Conservation (phyloP, 306 rosid genomes). For the Rosa chinensis region DNA sequence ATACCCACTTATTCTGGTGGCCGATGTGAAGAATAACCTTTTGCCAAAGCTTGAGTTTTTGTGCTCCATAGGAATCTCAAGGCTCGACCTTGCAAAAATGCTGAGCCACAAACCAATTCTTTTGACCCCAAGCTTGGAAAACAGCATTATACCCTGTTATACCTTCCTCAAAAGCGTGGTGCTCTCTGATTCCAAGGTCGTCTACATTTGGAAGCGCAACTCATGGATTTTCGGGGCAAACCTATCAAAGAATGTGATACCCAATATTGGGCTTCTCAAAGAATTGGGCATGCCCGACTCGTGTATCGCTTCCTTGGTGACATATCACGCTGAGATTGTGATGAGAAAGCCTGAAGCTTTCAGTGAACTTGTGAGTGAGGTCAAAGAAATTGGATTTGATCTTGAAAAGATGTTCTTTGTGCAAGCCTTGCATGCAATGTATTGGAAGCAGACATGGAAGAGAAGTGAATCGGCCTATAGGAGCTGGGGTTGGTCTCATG, state of each 20-base stretch:
- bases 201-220: slow-evolving; percentile 11
- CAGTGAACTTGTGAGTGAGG: background rate
- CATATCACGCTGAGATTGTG: background rate
- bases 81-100: background rate
- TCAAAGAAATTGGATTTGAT: slow-evolving; percentile 27
- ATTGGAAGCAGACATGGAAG: background rate
- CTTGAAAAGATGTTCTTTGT: background rate
- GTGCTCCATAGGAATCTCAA: slow-evolving; percentile 2
- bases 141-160: slow-evolving; percentile 26
- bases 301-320: background rate
- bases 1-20: slow-evolving; percentile 19
- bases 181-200: slow-evolving; percentile 1
- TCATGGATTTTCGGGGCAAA: background rate
- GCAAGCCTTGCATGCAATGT: background rate
- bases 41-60: slow-evolving; percentile 36
- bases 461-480: background rate
- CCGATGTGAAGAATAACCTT: slow-evolving; percentile 24
- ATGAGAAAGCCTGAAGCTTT: slow-evolving; percentile 14
- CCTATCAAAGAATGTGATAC: background rate
- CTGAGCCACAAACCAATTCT: slow-evolving; percentile 4
- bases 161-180: slow-evolving; percentile 19
- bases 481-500: slow-evolving; percentile 34
- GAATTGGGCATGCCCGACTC: too few relatives aligned
- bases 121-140: background rate
- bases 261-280: too few relatives aligned